phyloP scores from a whole-genome alignment of 225 moss, liverwort and hornwort species.

The Physcomitrium patens region DNA sequence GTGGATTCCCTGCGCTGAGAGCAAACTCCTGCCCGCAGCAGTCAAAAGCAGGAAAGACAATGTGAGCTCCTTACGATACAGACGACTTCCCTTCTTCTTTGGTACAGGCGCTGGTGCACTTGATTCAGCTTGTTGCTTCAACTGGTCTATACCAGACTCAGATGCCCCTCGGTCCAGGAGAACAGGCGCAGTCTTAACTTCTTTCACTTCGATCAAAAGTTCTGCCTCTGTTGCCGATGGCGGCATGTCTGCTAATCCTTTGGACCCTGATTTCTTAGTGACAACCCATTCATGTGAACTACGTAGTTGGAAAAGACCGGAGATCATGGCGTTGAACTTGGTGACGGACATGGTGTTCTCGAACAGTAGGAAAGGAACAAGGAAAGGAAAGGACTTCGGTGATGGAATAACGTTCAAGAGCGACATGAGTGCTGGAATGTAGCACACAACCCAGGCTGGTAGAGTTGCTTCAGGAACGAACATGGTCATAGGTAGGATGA shows the following conservation, averaged over 20 bases:
- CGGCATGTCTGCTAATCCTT: neutral
- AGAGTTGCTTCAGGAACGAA: slow-evolving; percentile 41
- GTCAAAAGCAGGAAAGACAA: slow-evolving; percentile 35
- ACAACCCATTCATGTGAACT: slow-evolving; percentile 44
- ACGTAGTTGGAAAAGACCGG: slow-evolving; percentile 36
- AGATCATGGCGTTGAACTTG: slow-evolving; percentile 45
- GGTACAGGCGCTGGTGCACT: neutral
- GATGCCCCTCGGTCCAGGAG: slow-evolving; percentile 21
- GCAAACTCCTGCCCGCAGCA: slow-evolving; percentile 36
- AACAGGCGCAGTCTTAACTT: slow-evolving; percentile 5
- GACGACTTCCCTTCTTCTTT: slow-evolving; percentile 29
- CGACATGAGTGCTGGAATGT: slow-evolving; percentile 41
- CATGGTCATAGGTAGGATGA: slow-evolving; percentile 42
- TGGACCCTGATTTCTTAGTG: slow-evolving; percentile 32
- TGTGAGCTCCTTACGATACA: slow-evolving; percentile 39
- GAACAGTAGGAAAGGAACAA: slow-evolving; percentile 34
- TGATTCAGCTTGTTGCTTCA: slow-evolving; percentile 14
- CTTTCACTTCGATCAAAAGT: slow-evolving; percentile 24
- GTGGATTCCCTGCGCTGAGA: slow-evolving; percentile 38
- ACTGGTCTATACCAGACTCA: slow-evolving; percentile 26
- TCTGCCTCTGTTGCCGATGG: slow-evolving; percentile 30
- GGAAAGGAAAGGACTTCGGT: slow-evolving; percentile 40
- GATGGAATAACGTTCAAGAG: slow-evolving; percentile 35
- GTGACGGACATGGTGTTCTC: slow-evolving; percentile 46
- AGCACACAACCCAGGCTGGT: slow-evolving; percentile 40